Percentiles rank a stretch among this genome's conserved stretches.
Evolutionary conservation across 331 rosid genomes (phyloP).

Genomic region (Acacia pycnantha): DNA sequence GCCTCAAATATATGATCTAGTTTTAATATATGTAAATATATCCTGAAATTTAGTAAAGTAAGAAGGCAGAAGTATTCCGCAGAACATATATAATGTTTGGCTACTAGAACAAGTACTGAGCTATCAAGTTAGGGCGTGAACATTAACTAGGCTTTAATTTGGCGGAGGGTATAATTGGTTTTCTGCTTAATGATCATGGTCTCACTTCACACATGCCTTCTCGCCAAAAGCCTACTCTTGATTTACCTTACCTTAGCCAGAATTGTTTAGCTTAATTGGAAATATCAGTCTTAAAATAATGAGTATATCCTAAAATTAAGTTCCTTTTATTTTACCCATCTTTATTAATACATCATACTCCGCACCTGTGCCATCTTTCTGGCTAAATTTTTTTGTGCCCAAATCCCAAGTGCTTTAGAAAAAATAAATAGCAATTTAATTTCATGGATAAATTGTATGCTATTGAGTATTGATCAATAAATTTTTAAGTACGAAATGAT

Average conservation of each 20-base stretch:
- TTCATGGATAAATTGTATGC: not conserved
- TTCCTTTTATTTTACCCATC: not conserved
- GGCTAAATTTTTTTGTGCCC: not conserved
- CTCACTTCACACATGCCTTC: not conserved
- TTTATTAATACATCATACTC: no score
- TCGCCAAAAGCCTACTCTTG: not conserved
- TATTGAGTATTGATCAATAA: no score
- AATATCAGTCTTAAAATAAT: not conserved
- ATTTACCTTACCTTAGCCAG: not conserved
- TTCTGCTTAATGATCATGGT: not conserved
- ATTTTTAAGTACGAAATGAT: no score
- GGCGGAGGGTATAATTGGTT: not conserved
- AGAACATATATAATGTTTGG: not conserved
- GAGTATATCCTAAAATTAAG: not conserved
- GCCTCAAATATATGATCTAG: not conserved
- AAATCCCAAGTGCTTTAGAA: not conserved
- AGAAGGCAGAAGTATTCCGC: no score
- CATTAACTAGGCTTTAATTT: not conserved
- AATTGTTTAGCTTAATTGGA: not conserved
- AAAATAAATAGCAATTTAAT: not conserved
- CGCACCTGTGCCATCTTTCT: no score
- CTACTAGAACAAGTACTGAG: not conserved
- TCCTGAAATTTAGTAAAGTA: not conserved
- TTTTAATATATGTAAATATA: no score
- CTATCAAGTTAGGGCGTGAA: not conserved